Evolutionary conservation across 768 basidiomycete genomes (phyloP).

Genomic region (Paxillus involutus): DNA sequence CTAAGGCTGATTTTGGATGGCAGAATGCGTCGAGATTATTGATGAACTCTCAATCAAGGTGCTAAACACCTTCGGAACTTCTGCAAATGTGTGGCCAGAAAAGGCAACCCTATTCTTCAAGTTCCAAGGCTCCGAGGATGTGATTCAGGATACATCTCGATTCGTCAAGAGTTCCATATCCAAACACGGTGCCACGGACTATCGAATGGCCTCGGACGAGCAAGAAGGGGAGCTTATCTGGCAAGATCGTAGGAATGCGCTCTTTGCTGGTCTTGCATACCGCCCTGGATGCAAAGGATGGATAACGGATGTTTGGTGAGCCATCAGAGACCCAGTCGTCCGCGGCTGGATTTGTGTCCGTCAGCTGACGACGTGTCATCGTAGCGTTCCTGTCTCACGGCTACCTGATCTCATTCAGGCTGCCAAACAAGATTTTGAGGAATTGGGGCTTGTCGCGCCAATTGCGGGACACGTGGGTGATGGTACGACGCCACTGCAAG

Average conservation of each 20-base stretch:
- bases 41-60: slow-evolving; percentile 37
- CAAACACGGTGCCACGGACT: slow-evolving; percentile 38
- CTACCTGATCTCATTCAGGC: slow-evolving; percentile 38
- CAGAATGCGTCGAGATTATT: slow-evolving; percentile 46
- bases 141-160: slow-evolving; percentile 31
- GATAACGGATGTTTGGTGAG: slow-evolving; percentile 41
- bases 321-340: neutral
- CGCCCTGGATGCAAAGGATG: slow-evolving; percentile 35
- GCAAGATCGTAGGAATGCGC: slow-evolving; percentile 32
- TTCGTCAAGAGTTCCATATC: slow-evolving; percentile 32
- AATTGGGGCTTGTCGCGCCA: slow-evolving; percentile 39
- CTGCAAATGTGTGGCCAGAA: slow-evolving; percentile 27
- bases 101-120: slow-evolving; percentile 44
- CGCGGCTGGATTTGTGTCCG: neutral
- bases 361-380: neutral
- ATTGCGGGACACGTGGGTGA: slow-evolving; percentile 47
- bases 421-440: slow-evolving; percentile 45
- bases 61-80: slow-evolving; percentile 24
- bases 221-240: slow-evolving; percentile 39
- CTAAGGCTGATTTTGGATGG: neutral
- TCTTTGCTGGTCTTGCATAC: slow-evolving; percentile 28
- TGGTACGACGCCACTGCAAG: slow-evolving; percentile 19
- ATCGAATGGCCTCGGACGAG: slow-evolving; percentile 37
- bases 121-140: slow-evolving; percentile 38
- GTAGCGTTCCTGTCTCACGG: slow-evolving; percentile 33